Evolutionary conservation across 106 monocot species (phyloP).

Genomic region (Allium cepa): DNA sequence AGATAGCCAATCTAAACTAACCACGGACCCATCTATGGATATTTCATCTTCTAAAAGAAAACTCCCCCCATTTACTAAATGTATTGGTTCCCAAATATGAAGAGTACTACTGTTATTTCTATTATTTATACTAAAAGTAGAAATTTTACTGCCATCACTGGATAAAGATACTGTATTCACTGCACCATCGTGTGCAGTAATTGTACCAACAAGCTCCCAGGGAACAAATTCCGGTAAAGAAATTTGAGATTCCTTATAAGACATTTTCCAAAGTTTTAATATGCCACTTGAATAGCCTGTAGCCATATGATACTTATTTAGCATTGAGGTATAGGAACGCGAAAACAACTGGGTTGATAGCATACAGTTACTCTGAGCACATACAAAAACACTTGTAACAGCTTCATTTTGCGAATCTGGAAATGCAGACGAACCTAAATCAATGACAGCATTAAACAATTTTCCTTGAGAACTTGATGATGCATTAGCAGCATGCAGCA

Average conservation of each 20-base stretch:
- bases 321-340: slow-evolving; percentile 9
- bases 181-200: slow-evolving; percentile 61
- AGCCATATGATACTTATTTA: slow-evolving; percentile 42
- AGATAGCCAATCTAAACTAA: slow-evolving; percentile 54
- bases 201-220: slow-evolving; percentile 74
- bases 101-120: slow-evolving; percentile 24
- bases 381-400: slow-evolving; percentile 44
- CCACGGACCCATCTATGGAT: slow-evolving; percentile 33
- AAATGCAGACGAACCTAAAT: slow-evolving; percentile 35
- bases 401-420: slow-evolving; percentile 20
- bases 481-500: slow-evolving; percentile 37
- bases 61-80: slow-evolving; percentile 45
- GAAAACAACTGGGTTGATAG: slow-evolving; percentile 13
- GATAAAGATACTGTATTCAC: slow-evolving; percentile 60
- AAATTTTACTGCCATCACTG: slow-evolving; percentile 62
- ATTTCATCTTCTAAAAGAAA: slow-evolving; percentile 75
- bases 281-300: slow-evolving; percentile 79
- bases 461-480: slow-evolving; percentile 20
- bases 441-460: slow-evolving; percentile 27
- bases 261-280: slow-evolving; percentile 81
- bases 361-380: slow-evolving; percentile 20
- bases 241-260: slow-evolving; percentile 10
- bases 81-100: slow-evolving; percentile 74
- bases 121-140: slow-evolving; percentile 31
- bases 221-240: slow-evolving; percentile 20